Percentiles rank a stretch among this genome's conserved stretches.
These are phyloP conservation scores for Boletus sp. DNA, from an alignment of 1,284 basidiomycete species.

Conservation along the genomic window DNA sequence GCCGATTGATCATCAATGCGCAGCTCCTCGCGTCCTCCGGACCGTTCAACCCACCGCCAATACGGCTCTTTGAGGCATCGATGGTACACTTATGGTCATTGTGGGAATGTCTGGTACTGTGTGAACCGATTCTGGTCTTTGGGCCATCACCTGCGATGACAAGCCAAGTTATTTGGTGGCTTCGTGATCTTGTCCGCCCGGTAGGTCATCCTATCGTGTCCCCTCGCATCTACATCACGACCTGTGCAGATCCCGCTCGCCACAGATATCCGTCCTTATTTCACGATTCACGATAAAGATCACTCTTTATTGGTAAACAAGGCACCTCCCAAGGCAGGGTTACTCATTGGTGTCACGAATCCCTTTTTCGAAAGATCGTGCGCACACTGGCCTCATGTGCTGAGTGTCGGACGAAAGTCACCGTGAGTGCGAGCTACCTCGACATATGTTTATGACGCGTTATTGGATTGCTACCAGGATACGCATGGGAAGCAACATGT, in stretches of 20 bases:
- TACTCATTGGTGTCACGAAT: constrained; percentile 92
- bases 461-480: constrained; percentile 16
- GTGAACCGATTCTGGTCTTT: constrained; percentile 88
- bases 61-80: constrained; percentile 76
- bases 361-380: constrained; percentile 91
- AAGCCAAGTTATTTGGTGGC: constrained; percentile 88
- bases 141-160: constrained; percentile 81
- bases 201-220: constrained; percentile 47
- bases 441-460: not conserved
- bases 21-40: constrained; percentile 83
- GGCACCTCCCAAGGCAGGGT: constrained; percentile 82
- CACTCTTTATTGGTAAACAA: constrained; percentile 78
- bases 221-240: not conserved
- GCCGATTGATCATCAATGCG: not conserved
- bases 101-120: constrained; percentile 90
- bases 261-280: constrained; percentile 90
- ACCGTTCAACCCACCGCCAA: constrained; percentile 66
- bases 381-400: constrained; percentile 90
- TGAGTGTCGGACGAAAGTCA: constrained; percentile 61
- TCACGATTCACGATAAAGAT: constrained; percentile 95
- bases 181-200: constrained; percentile 86
- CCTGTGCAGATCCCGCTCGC: constrained; percentile 73
- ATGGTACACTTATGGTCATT: constrained; percentile 87
- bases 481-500: constrained; percentile 21
- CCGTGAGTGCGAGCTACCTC: constrained; percentile 40